These are phyloP conservation scores for Puccinia novopanici DNA, from an alignment of 1,284 basidiomycete genomes.

Conservation along the genomic window DNA sequence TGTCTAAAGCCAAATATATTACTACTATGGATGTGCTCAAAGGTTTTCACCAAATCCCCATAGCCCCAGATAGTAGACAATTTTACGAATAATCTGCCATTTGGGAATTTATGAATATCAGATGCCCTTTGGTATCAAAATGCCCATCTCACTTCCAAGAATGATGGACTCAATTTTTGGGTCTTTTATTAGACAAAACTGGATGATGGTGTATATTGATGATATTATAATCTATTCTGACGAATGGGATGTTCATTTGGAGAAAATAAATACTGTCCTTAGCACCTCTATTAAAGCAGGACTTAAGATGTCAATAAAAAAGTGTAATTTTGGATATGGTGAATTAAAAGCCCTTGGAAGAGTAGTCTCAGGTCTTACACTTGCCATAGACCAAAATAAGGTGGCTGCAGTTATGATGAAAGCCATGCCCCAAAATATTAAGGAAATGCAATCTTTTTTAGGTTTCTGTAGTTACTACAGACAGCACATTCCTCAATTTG, in stretches of 20 bases:
- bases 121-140: conserved; percentile 5
- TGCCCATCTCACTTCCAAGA: conserved; percentile 12
- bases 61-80: no score
- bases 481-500: not conserved
- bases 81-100: not conserved
- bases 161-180: conserved; percentile 19
- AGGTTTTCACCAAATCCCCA: conserved; percentile 17
- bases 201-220: no score
- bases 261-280: not conserved
- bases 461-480: not conserved
- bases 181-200: not conserved
- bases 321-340: no score
- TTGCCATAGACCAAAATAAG: conserved; percentile 6
- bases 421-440: conserved; percentile 54
- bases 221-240: no score
- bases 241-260: no score
- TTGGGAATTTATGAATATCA: conserved; percentile 6
- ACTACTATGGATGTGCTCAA: conserved; percentile 16
- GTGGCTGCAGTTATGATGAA: not conserved
- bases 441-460: no score
- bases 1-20: conserved; percentile 15
- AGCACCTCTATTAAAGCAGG: not conserved
- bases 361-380: no score
- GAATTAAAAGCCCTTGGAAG: no score
- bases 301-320: not conserved